Percentiles rank a stretch among this genome's conserved stretches.
phyloP scores from a whole-genome alignment of 1,284 basidiomycete species.

The Sanguinoderma infundibulare region DNA sequence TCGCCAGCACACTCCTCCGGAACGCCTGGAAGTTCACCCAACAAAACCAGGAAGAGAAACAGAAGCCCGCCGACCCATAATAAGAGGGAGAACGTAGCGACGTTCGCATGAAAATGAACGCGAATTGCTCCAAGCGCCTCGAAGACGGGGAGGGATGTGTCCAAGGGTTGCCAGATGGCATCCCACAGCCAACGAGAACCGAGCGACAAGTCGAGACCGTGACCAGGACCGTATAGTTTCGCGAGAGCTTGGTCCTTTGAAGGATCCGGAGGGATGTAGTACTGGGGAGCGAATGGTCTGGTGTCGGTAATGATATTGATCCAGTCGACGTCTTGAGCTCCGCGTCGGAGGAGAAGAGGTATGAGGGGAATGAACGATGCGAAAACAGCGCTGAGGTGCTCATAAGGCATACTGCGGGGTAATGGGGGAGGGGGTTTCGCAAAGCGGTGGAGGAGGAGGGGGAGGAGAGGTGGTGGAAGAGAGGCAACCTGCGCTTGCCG shows the following conservation, averaged over 20 bases:
- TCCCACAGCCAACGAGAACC: not conserved
- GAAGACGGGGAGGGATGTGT: not conserved
- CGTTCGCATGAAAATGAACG: not conserved
- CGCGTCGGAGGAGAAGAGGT: not conserved
- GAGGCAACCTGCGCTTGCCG: not conserved
- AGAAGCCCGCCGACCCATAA: not conserved
- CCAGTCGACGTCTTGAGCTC: not conserved
- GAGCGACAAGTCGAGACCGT: not conserved
- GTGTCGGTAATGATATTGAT: too few relatives aligned
- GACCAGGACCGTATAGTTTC: not conserved
- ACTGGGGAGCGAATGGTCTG: not conserved
- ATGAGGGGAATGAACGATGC: not conserved
- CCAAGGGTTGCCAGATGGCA: not conserved
- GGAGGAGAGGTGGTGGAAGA: not conserved
- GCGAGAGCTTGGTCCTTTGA: not conserved
- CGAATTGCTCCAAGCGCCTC: not conserved
- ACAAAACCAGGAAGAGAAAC: not conserved
- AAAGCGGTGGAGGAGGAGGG: not conserved
- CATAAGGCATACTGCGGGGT: not conserved
- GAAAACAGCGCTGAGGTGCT: not conserved
- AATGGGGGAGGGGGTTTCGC: not conserved
- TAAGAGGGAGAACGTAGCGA: not conserved
- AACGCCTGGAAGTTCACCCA: not conserved
- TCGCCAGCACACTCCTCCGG: not conserved
- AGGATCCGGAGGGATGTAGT: not conserved